Evolutionary conservation across 345 rosid species (phyloP), one percentile per base, ranked within the genome.

Genomic region (Streptanthus diversifolius): DNA sequence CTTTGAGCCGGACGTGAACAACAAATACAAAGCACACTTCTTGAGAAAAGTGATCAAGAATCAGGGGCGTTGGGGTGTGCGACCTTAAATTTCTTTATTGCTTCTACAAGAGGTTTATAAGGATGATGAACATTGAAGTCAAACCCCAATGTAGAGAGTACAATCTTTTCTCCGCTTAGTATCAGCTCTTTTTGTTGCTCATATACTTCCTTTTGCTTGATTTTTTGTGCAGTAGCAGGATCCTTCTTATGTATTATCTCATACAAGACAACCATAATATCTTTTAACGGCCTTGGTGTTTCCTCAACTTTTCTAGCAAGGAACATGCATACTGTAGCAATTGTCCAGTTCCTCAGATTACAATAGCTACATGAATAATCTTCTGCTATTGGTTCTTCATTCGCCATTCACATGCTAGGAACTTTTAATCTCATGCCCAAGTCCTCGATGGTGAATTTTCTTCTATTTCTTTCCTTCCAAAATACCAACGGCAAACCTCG

Each of bases 381-480:
- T n/a, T n/a, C n/a, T n/a, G n/a, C n/a, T n/a, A n/a, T n/a, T n/a
- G n/a, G n/a, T n/a, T n/a, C n/a, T n/a, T n/a, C n/a, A n/a, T n/a
- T n/a, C n/a, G n/a, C n/a, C n/a, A n/a, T n/a, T n/a, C n/a, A n/a
- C n/a, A n/a, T n/a, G n/a, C n/a, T n/a, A n/a, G n/a, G n/a, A n/a
- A 93, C 97, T 90, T 90, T 93, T n/a, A 93, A 83, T 72, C 96
- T 71, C 96, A 93, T 93, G 81, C 98, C 98, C 62, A 93, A 82
- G 80, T 90, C 98, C 79, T 90, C 3, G 98, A 90, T 0, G 98
- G 96, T 17, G 96, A 90, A 63, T 76, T 78, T 66, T 93, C 98
- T 77, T 93, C 98, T 32, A 93, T 87, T n/a, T n/a, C n/a, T n/a
- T n/a, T n/a, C n/a, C n/a, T n/a, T n/a, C n/a, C n/a, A n/a, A n/a